Evolutionary conservation across 768 basidiomycete genomes (phyloP).

Genomic region (Tricholoma furcatifolium): DNA sequence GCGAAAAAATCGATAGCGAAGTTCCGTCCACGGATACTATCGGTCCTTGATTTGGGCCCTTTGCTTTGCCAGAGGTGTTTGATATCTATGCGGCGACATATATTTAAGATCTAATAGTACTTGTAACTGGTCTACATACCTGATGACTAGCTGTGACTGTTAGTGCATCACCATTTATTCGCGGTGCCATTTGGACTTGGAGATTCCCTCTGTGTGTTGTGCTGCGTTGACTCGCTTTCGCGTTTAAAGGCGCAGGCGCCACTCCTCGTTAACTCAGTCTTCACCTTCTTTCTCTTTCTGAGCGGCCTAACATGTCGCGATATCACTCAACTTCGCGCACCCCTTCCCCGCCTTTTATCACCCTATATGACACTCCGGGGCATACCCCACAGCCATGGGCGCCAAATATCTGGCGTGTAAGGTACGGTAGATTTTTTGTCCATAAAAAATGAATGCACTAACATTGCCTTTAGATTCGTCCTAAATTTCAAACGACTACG

Average conservation of each 20-base stretch:
- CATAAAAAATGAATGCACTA: neutral
- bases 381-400: slow-evolving; percentile 68
- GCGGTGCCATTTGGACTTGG: neutral
- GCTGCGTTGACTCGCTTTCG: neutral
- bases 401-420: slow-evolving; percentile 72
- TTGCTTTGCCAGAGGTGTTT: slow-evolving; percentile 1
- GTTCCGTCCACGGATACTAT: neutral
- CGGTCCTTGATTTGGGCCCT: neutral
- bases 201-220: neutral
- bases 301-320: slow-evolving; percentile 14
- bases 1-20: neutral
- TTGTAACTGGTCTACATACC: neutral
- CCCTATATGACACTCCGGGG: slow-evolving; percentile 66
- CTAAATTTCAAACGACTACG: slow-evolving; percentile 76
- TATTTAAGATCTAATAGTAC: slow-evolving; percentile 4
- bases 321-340: slow-evolving; percentile 16
- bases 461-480: slow-evolving; percentile 47
- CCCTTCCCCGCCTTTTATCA: slow-evolving; percentile 45
- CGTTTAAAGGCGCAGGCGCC: slow-evolving; percentile 3
- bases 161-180: neutral
- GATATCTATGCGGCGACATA: neutral
- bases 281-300: neutral
- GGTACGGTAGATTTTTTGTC: slow-evolving; percentile 34
- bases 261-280: neutral
- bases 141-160: slow-evolving; percentile 15